Evolutionary conservation across 371 early-diverging fungal genomes (phyloP), one percentile per base, ranked within the genome.

Genomic region (Massospora cicadina): DNA sequence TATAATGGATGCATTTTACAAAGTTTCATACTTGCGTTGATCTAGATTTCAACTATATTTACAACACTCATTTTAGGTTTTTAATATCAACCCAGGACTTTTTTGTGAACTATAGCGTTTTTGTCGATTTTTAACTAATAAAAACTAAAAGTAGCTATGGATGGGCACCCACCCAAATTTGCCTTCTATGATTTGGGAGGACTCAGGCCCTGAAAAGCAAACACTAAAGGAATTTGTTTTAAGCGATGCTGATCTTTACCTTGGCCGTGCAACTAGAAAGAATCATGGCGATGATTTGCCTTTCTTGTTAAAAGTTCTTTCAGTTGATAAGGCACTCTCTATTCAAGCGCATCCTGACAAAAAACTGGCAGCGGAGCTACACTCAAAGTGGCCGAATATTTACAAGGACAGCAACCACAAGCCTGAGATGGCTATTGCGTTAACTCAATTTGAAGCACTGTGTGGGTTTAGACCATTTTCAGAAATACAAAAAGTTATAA

Each of bases 301-400:
- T 3, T 98, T 94, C 76, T 80, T 98, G 54, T 93, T 95, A 83
- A 98, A 98, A 76, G 90, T 95, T 27, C 80, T 98, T 25, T 93
- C 94, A 29, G 89, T 98, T 66, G 74, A 83, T 65, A 95, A 90
- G 71, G 95, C 96, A 0, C 83, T 98, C 33, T 93, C 93, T 17
- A 98, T 98, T 69, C 98, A 98, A 74, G 98, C 98, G 10, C 98
- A 98, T 70, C 98, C 98, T 13, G 93, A 94, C 73, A 95, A 93
- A 69, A 68, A 66, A 13, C 79, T 95, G 21, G 98, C 93, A 12
- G 73, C 80, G 58, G 71, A 74, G 33, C 78, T 98, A 28, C 85
- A 84, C 68, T 71, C 71, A 56, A 76, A 85, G 54, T 77, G 73
- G 32, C 96, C 97, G 17, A 69, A 84, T 26, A 68, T 85, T 33